Base-by-base conservation (phyloP, 1,284 basidiomycete genomes). In the Coniophora puteana region DNA sequence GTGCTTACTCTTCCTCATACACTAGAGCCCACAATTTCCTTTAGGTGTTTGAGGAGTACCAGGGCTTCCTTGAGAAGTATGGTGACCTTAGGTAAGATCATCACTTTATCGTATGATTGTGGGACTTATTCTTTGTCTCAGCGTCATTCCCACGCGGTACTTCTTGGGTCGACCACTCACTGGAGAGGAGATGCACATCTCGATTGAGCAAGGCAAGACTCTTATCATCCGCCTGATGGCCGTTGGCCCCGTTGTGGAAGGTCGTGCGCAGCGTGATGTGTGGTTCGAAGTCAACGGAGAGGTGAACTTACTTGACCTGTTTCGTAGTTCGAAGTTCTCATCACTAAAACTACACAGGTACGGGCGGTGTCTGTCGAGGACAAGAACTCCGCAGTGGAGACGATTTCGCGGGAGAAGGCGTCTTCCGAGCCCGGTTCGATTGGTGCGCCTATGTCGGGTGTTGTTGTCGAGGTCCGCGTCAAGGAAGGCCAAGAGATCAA, bases 211-310 rank as follows among this genome's bases (percentile, higher is more conserved):
- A 67, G 96, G 96, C 43, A 97, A 99, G 80, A 95, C 86, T 46
- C 74, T 99, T 50, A 96, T 98, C 61, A 84, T 99, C 65, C 91
- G 93, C 59, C 76, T 99, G 54, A 87, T 99, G 75, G 95, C 96
- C 29, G 79, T 96, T 40, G 94, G 95, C 23, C 89, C 93, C 46
- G 86, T 99, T 46, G 86, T 97, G 49, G 83, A 91, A 62, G 86
- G 87, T 41, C 89, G 82, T 54, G 93, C 94, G 36, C 89, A 90
- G 55, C 84, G 96, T 56, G 95, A 98, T 62, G 92, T 96, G 52
- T 97, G 93, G 90, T 97, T 98, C 61, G 96, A 99, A 74, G 89
- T 95, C 49, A 96, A 96, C 60, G 93, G 92, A 63, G 93, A 95
- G 75, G 88, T 89, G 54, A 57, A 61, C 45, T 33, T 42, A 32